A percentile compares a stretch with the other conserved stretches of the same genome.
phyloP scores from a whole-genome alignment of 352 stramenopile species.

The Phytophthora foliorum region DNA sequence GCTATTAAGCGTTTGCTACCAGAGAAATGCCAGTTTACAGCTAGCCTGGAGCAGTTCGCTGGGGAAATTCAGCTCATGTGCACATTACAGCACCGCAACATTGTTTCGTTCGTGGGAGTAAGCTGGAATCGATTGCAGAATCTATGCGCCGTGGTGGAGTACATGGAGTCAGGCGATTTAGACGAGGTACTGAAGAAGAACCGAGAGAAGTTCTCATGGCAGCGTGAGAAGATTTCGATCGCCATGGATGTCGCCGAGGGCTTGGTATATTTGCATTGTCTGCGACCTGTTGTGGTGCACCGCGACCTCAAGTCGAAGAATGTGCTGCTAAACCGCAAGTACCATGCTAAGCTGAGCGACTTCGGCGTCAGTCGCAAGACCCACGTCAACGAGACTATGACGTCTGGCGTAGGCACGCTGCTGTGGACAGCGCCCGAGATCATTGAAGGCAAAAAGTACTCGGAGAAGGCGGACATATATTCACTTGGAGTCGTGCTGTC shows the following conservation, averaged over 20 bases:
- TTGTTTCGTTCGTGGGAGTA: slow-evolving; percentile 79
- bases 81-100: slow-evolving; percentile 76
- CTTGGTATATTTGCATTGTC: slow-evolving; percentile 86
- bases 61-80: slow-evolving; percentile 81
- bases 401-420: slow-evolving; percentile 80
- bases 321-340: slow-evolving; percentile 75
- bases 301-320: slow-evolving; percentile 92
- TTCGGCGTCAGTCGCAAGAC: slow-evolving; percentile 88
- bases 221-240: slow-evolving; percentile 80
- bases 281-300: slow-evolving; percentile 81
- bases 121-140: slow-evolving; percentile 75
- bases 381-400: slow-evolving; percentile 79
- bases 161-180: slow-evolving; percentile 82
- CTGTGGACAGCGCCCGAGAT: slow-evolving; percentile 92
- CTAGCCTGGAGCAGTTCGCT: slow-evolving; percentile 71
- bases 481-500: slow-evolving; percentile 87
- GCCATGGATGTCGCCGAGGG: slow-evolving; percentile 86
- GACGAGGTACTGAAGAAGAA: slow-evolving; percentile 64
- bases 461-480: slow-evolving; percentile 91
- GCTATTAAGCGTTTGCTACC: slow-evolving; percentile 79
- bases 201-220: slow-evolving; percentile 68
- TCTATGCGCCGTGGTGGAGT: slow-evolving; percentile 83
- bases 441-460: slow-evolving; percentile 88
- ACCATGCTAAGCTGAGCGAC: slow-evolving; percentile 87
- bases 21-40: slow-evolving; percentile 62